Evolutionary conservation across 768 basidiomycete genomes (phyloP), one percentile per base, ranked within the genome.

Genomic region (Vishniacozyma victoriae): DNA sequence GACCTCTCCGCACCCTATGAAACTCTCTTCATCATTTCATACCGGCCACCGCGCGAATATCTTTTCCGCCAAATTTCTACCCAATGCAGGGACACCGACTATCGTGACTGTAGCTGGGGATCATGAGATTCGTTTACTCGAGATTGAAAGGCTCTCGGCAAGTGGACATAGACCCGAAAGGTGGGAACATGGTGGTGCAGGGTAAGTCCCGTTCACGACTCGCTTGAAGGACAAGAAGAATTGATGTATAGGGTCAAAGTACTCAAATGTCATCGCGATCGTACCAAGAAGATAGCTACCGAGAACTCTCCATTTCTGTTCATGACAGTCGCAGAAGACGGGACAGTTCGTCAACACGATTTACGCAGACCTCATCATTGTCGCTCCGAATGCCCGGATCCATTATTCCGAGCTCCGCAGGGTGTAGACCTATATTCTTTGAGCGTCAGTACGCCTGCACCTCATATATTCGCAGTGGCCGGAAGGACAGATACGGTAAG

Each of bases 311-410:
- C 69, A 11, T 52, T 54, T 44, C 43, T 49, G 46, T 71, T 62
- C 47, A 51, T 69, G 35, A 52, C 62, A 3, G 69, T 69, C 3
- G 62, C 65, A 2, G 64, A 89, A 84, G 89, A 93, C 71, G 88
- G 87, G 3, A 78, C 83, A 23, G 87, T 91, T 9, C 79, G 89
- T 20, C 88, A 91, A 63, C 89, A 92, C 66, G 89, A 93, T 64
- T 72, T 92, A 36, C 76, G 89, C 43, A 78, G 78, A 9, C 71
- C 77, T 13, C 86, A 92, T 69, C 70, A 70, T n/a, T 93, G 89
- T 71, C 60, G 56, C 24, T 44, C 55, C 7, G 63, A 74, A 9
- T 93, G 89, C 65, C 83, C 87, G 19, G 74, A 82, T 15, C 83
- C 87, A 1, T 75, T 93, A 14, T 78, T 87, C 16, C 77, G 78